These are phyloP conservation scores for Musa schizocarpa DNA, from an alignment of 176 grass and related monocot species.

Conservation along the genomic window DNA sequence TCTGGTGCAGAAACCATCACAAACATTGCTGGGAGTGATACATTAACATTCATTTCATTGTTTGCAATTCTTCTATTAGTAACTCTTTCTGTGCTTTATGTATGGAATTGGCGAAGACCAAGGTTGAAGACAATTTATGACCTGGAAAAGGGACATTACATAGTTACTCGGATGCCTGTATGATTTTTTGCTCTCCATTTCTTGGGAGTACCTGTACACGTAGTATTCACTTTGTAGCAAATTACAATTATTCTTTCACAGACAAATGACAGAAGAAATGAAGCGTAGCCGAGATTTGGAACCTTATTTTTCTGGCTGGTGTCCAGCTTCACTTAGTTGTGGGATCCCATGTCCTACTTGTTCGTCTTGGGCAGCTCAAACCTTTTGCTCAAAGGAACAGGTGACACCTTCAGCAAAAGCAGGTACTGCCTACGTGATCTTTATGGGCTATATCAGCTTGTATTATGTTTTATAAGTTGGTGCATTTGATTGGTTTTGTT, in stretches of 20 bases:
- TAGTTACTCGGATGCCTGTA: not conserved
- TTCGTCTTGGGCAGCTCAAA: no score
- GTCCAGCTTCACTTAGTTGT: not conserved
- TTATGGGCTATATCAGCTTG: no score
- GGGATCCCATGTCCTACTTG: no score
- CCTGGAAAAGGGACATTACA: constrained; percentile 12
- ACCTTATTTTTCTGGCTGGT: not conserved
- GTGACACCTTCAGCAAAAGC: no score
- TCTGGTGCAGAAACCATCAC: not conserved
- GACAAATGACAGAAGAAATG: not conserved
- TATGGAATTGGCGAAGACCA: constrained; percentile 15
- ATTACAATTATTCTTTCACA: not conserved
- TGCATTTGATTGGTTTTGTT: no score
- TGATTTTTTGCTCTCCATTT: not conserved
- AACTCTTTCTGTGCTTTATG: constrained; percentile 3
- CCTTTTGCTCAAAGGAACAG: no score
- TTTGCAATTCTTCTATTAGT: not conserved
- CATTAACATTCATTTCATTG: constrained; percentile 1
- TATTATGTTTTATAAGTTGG: no score
- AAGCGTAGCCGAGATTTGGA: not conserved
- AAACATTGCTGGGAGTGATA: constrained; percentile 1
- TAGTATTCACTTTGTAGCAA: not conserved
- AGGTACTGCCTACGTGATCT: no score
- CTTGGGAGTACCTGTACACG: not conserved
- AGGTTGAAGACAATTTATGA: constrained; percentile 11